Conservation (phyloP, 148 eudicot genomes). For the Chenopodium suecicum region DNA sequence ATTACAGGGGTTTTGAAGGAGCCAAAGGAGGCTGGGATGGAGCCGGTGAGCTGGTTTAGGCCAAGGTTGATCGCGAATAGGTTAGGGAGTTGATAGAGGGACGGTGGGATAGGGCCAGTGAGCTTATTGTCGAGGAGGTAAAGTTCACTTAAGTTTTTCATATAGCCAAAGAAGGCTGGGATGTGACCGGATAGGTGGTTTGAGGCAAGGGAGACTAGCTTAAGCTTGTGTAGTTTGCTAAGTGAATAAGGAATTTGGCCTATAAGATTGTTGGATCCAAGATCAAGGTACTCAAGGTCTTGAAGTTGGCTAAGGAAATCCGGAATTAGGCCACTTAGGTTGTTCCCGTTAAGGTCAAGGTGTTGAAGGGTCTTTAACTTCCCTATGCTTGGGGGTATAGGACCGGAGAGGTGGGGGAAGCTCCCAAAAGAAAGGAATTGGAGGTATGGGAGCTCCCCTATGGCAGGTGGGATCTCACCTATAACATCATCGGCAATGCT, state of each 20-base stretch:
- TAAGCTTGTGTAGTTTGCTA: not conserved
- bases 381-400: constrained; percentile 33
- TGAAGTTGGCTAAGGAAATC: constrained; percentile 33
- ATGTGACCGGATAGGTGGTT: not conserved
- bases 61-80: constrained; percentile 9
- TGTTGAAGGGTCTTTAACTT: constrained; percentile 39
- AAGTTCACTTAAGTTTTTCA: not conserved
- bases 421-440: constrained; percentile 27
- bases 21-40: constrained; percentile 41
- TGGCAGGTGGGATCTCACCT: constrained; percentile 34
- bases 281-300: constrained; percentile 22
- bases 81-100: not conserved
- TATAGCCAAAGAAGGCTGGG: not conserved
- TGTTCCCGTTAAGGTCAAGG: constrained; percentile 32
- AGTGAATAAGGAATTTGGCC: constrained; percentile 37
- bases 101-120: not conserved
- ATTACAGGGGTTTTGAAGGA: constrained; percentile 11
- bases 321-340: constrained; percentile 51
- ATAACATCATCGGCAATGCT: constrained; percentile 12
- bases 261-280: constrained; percentile 24
- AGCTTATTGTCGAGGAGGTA: not conserved
- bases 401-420: constrained; percentile 38
- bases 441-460: constrained; percentile 41
- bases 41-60: constrained; percentile 41
- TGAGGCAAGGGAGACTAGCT: not conserved